These are phyloP conservation scores for Aspergillus thermomutatus DNA, from an alignment of 2,329 filamentous ascomycete genomes.

Conservation along the genomic window DNA sequence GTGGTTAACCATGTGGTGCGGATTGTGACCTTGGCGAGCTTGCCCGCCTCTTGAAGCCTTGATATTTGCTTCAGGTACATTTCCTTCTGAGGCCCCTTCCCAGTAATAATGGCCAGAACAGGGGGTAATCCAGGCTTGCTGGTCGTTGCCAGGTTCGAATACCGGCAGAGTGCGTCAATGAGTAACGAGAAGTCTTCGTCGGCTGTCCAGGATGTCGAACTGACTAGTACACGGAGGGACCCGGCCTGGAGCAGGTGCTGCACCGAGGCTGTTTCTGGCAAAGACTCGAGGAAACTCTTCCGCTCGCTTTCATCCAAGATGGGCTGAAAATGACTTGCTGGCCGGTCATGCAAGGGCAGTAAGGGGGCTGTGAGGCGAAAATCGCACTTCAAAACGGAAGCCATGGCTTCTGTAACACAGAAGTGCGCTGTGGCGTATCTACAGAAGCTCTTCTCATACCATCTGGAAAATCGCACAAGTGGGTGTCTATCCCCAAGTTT, in stretches of 20 bases:
- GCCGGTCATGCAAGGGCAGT: conserved; percentile 78
- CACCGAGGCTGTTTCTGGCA: conserved; percentile 63
- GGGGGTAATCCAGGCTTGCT: conserved; percentile 53
- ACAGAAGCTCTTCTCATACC: conserved; percentile 73
- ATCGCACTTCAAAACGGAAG: conserved; percentile 63
- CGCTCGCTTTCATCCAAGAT: conserved; percentile 51
- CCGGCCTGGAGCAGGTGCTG: conserved; percentile 58
- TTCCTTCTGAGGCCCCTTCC: conserved; percentile 81
- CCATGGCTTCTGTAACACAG: conserved; percentile 88
- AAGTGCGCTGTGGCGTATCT: conserved; percentile 70
- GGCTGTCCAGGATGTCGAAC: conserved; percentile 94
- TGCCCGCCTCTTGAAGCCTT: conserved; percentile 57
- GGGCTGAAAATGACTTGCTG: conserved; percentile 77
- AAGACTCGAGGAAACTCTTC: conserved; percentile 58
- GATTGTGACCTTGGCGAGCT: conserved; percentile 68
- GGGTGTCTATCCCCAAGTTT: conserved; percentile 64
- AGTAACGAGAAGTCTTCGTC: conserved; percentile 93
- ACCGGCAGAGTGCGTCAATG: conserved; percentile 74
- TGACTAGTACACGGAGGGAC: conserved; percentile 70
- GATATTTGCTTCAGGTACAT: conserved; percentile 68
- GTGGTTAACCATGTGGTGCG: conserved; percentile 81
- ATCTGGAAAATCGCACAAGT: conserved; percentile 71
- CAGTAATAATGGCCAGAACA: conserved; percentile 88
- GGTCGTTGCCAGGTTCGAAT: conserved; percentile 56
- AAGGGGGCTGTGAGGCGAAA: conserved; percentile 65